Base-by-base conservation (phyloP, 208 protist species). In the Trypanosomatidae sp. region DNA sequence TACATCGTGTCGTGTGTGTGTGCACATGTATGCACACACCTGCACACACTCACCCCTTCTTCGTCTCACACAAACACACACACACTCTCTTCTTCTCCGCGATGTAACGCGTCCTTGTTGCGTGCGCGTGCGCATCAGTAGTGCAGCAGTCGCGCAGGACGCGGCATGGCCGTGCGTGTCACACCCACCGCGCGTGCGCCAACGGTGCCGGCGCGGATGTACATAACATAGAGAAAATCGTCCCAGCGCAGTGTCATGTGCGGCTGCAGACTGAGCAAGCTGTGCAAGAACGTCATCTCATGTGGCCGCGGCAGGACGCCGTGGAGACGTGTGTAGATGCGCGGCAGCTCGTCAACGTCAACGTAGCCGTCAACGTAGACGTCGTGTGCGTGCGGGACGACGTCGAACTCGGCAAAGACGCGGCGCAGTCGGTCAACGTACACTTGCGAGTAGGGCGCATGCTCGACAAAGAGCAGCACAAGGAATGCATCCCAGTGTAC, bases 221-320 rank as follows among this genome's bases (percentile, higher is more conserved):
- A 88, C 28, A 69, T 71, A 6, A 78, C 40, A 26, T 71, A 65
- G 20, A 92, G 50, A 60, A 92, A 92, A 39, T 88, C 77, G 39
- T 68, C 71, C 78, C 82, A 92, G 42, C 54, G 54, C 19, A 92
- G 40, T 25, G 71, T 83, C 54, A 76, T 80, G 1, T 60, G 65
- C 1, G 60, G 48, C 4, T 73, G 57, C 7, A 82, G 50, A 11
- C 66, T 65, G 3, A 88, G 44, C 4, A 48, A 51, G 13, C 39
- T 50, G 30, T 55, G 51, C 41, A 80, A 25, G 24, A 43, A 41
- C 10, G 28, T 44, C 6, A 73, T 26, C 13, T 77, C 75, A 7
- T 33, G 38, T 2, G 26, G 28, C 6, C 49, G 41, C 4, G 71
- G 59, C 20, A 38, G 55, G 15, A 44, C 16, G 30, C 59, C 57